Conservation (phyloP, 1,139 yeast genomes). For the Groenewaldozyma sp. region DNA sequence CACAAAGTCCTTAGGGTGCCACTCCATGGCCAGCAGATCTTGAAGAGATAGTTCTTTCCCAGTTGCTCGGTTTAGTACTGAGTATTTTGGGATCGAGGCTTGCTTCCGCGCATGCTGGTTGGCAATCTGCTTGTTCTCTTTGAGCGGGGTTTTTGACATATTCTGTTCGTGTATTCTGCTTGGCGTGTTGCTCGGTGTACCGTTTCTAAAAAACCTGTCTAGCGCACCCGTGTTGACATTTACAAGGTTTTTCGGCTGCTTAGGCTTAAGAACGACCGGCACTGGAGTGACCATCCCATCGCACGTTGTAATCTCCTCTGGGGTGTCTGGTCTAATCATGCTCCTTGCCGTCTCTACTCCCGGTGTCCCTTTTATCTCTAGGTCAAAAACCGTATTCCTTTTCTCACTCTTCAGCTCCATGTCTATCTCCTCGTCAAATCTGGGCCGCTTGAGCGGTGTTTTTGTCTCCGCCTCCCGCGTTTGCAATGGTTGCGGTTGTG, state of each 20-base stretch:
- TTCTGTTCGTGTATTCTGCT: neutral
- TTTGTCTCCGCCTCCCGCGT: neutral
- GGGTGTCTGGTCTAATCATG: too few species aligned
- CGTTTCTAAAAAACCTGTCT: slow-evolving; percentile 6
- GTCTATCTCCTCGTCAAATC: slow-evolving; percentile 13
- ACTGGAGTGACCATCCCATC: neutral
- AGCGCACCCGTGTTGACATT: slow-evolving; percentile 4
- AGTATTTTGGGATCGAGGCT: neutral
- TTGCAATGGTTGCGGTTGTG: neutral
- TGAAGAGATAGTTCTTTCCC: too few species aligned
- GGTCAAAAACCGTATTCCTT: slow-evolving; percentile 10
- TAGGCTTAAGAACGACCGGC: neutral
- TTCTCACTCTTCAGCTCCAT: slow-evolving; percentile 13
- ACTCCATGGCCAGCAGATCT: slow-evolving; percentile 5
- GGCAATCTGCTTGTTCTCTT: slow-evolving; percentile 2
- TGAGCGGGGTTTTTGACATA: neutral
- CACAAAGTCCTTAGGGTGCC: slow-evolving; percentile 23
- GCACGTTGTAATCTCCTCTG: too few species aligned
- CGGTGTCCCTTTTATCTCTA: slow-evolving; percentile 4
- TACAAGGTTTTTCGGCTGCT: neutral
- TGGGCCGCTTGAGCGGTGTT: slow-evolving; percentile 5
- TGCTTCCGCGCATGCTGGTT: slow-evolving; percentile 3
- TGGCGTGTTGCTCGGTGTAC: slow-evolving; percentile 1
- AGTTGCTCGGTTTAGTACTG: neutral
- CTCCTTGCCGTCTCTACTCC: slow-evolving; percentile 3